Percentiles rank a stretch among this genome's conserved stretches.
These are phyloP conservation scores for Paramecium biaurelia DNA, from an alignment of 73 alveolate genomes.

Conservation along the genomic window DNA sequence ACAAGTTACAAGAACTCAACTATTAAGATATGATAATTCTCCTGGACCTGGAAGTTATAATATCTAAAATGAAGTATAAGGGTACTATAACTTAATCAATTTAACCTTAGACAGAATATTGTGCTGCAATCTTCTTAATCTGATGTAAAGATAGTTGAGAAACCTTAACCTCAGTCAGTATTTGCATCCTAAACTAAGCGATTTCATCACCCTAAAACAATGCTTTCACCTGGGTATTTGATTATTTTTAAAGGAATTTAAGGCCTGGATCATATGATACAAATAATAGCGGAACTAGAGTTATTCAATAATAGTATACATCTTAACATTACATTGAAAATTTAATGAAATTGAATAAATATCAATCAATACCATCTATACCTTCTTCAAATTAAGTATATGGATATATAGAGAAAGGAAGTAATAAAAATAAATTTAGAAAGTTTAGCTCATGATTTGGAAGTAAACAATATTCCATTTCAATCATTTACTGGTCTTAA, in stretches of 20 bases:
- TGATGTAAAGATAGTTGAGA: neutral
- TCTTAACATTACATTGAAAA: neutral
- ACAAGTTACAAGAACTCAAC: neutral
- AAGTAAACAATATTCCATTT: neutral
- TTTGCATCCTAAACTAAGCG: neutral
- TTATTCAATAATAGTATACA: neutral
- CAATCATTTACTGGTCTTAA: neutral
- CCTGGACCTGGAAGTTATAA: conserved; percentile 53
- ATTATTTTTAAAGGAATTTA: neutral
- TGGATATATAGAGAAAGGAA: conserved; percentile 43
- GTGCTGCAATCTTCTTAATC: conserved; percentile 5
- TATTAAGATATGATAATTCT: neutral
- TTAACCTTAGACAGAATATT: neutral
- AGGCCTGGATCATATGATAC: conserved; percentile 48
- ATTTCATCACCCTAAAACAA: neutral
- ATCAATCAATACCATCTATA: conserved; percentile 44
- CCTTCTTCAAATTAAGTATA: neutral
- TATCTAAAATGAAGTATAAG: neutral
- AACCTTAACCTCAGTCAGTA: neutral
- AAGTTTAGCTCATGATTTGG: neutral
- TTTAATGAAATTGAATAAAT: conserved; percentile 1
- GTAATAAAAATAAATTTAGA: neutral
- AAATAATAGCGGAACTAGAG: neutral
- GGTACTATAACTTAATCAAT: neutral
- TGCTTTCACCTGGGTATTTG: conserved; percentile 5